phyloP scores from a whole-genome alignment of 495 filamentous ascomycete species.

The Aspergillus sclerotioniger region DNA sequence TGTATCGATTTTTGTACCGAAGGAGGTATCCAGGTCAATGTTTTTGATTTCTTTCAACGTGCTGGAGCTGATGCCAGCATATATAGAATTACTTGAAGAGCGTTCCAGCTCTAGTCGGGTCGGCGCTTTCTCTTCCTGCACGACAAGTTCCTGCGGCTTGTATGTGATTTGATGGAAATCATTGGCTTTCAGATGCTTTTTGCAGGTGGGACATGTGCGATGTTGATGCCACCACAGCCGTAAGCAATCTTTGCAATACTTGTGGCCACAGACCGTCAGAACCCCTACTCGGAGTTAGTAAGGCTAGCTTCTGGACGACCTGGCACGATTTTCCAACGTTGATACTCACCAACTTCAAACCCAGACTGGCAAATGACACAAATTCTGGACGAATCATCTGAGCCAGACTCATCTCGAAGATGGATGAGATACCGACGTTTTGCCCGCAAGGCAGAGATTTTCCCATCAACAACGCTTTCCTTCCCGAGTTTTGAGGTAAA shows the following conservation, averaged over 20 bases:
- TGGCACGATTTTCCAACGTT: not conserved
- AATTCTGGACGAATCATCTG: slow-evolving; percentile 54
- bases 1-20: slow-evolving; percentile 86
- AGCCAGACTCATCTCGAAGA: slow-evolving; percentile 54
- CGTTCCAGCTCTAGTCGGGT: slow-evolving; percentile 27
- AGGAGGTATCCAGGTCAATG: slow-evolving; percentile 72
- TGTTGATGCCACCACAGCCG: slow-evolving; percentile 66
- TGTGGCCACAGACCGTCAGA: slow-evolving; percentile 86
- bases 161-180: slow-evolving; percentile 83
- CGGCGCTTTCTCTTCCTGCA: slow-evolving; percentile 61
- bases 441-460: slow-evolving; percentile 59
- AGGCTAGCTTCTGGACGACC: not conserved
- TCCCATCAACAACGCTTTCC: slow-evolving; percentile 50
- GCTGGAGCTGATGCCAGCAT: slow-evolving; percentile 67
- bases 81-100: slow-evolving; percentile 57
- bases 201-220: slow-evolving; percentile 75
- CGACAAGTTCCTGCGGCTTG: slow-evolving; percentile 67
- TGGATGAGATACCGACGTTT: slow-evolving; percentile 72
- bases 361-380: slow-evolving; percentile 77
- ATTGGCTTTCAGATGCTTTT: slow-evolving; percentile 53
- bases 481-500: slow-evolving; percentile 37
- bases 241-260: slow-evolving; percentile 86
- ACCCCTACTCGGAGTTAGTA: slow-evolving; percentile 41
- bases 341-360: slow-evolving; percentile 65
- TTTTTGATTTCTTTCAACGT: slow-evolving; percentile 78